Evolutionary conservation across 148 eudicot genomes (phyloP), one percentile per base, ranked within the genome.

Genomic region (Chenopodium suecicum): DNA sequence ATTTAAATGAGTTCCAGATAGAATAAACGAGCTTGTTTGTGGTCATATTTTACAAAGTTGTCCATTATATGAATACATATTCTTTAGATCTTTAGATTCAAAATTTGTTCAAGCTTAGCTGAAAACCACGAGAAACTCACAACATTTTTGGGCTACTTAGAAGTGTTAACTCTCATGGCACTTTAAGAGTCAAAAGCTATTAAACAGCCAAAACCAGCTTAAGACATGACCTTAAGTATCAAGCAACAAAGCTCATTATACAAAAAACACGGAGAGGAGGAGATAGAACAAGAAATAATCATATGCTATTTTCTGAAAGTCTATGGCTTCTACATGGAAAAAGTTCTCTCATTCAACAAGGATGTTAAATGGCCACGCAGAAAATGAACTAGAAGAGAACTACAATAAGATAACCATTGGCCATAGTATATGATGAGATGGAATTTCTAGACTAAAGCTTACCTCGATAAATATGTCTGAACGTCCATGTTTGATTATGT

Each of bases 381-480:
- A 56, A 17, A 56, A 56, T 37, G 22, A 56, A 14, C 1, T 14
- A 4, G 0, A 17, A 1, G 19, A 17, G 63, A 70, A 7, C 5
- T 29, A 58, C 22, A 31, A 32, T 23, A 77, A 52, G 12, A 52
- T 16, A 52, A 56, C 60, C 60, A 8, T 19, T 4, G 22, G 22
- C 63, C 34, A 29, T 19, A 31, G 25, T 16, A 32, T 29, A 32
- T 29, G 22, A 41, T 54, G 22, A 56, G 69, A 31, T 66, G 65
- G 23, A 73, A 23, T 7, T 44, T 46, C 16, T 48, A 41, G 63
- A 79, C 19, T 3, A 4, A 12, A 74, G 80, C 66, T 23, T 83
- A 93, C 99, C 99, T 75, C 99, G 92, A 79, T 91, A 95, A 16
- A 95, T 92, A 86, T 95, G 99, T 84, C 98, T 87, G 83, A 95